Base-by-base conservation (phyloP, 176 grass and related monocot genomes). In the Phragmites australis region DNA sequence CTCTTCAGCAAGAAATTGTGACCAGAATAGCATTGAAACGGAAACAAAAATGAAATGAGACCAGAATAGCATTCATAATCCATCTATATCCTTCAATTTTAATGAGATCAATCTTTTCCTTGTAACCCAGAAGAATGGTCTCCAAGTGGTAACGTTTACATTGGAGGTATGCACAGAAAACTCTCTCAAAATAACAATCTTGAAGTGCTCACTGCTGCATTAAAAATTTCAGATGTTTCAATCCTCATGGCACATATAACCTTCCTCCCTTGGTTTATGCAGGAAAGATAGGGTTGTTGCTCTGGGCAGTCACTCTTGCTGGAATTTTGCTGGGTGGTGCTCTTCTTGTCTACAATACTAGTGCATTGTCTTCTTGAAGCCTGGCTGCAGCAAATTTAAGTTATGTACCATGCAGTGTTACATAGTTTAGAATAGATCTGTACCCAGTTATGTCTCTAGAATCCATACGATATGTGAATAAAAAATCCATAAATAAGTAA, bases 311-410 rank as follows among this genome's bases (percentile, higher is more conserved):
- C 43, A 89, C 95, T 82, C 81, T 97, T 46, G 74, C 92, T 49
- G 92, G 90, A 89, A 34, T 94, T 60, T 89, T 97, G 70, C 83
- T 74, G 6, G 92, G 86, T 47, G 92, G 92, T 74, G 95, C 83
- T 86, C 85, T 94, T 51, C 90, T 94, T 82, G 84, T 98, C 11
- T 98, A 98, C 83, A 97, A 78, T 74, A 98, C 95, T 62, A 97
- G 92, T 68, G 85, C 90, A 71, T 65, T 94, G 63, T 63, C 70
- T 90, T 76, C 70, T 45, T 88, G 75, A 88, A 52, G 68, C 51
- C 14, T 68, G 14, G 9, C 18, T 84, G 18, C 6, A 62, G 51
- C 1, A 75, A 69, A 74, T 21, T 10, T 50, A 51, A 57, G 42
- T 7, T 41, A 45, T 87, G 47, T 65, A 56, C 56, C 79, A 78